phyloP scores from a whole-genome alignment of 192 early-diverging fungal genomes.

The Thamnidium elegans region DNA sequence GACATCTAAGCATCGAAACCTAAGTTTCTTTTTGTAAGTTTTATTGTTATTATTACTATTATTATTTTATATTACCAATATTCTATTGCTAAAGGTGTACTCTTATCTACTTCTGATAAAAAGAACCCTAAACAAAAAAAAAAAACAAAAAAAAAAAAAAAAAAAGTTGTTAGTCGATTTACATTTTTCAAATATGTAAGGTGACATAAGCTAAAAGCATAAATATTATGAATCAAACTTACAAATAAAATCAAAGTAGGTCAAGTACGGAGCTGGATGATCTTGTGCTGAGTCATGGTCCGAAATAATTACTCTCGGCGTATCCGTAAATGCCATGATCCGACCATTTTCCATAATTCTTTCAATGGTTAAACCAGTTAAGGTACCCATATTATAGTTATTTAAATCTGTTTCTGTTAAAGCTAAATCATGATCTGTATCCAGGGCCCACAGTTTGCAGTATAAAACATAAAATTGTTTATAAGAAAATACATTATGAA shows the following conservation, averaged over 20 bases:
- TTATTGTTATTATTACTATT: neutral
- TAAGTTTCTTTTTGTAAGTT: slow-evolving; percentile 26
- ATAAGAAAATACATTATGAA: slow-evolving; percentile 87
- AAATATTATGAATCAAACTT: slow-evolving; percentile 8
- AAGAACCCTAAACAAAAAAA: slow-evolving; percentile 31
- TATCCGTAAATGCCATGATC: slow-evolving; percentile 3
- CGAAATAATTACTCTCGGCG: neutral
- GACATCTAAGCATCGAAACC: slow-evolving; percentile 92
- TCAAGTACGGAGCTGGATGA: slow-evolving; percentile 4
- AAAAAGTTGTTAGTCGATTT: too few species aligned
- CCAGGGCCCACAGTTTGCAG: slow-evolving; percentile 95
- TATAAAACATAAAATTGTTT: slow-evolving; percentile 98
- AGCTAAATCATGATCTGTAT: slow-evolving; percentile 82
- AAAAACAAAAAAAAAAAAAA: neutral
- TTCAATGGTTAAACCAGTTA: slow-evolving; percentile 46
- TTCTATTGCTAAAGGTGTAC: slow-evolving; percentile 30
- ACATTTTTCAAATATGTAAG: neutral
- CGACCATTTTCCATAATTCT: slow-evolving; percentile 5
- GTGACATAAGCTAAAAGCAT: neutral
- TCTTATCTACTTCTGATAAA: slow-evolving; percentile 38
- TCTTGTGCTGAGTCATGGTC: neutral
- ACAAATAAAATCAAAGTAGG: slow-evolving; percentile 42
- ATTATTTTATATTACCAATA: slow-evolving; percentile 27
- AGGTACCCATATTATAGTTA: slow-evolving; percentile 68
- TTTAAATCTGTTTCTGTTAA: slow-evolving; percentile 67